Base-by-base conservation (phyloP, 2,329 filamentous ascomycete genomes). In the Clarireedia monteithiana region DNA sequence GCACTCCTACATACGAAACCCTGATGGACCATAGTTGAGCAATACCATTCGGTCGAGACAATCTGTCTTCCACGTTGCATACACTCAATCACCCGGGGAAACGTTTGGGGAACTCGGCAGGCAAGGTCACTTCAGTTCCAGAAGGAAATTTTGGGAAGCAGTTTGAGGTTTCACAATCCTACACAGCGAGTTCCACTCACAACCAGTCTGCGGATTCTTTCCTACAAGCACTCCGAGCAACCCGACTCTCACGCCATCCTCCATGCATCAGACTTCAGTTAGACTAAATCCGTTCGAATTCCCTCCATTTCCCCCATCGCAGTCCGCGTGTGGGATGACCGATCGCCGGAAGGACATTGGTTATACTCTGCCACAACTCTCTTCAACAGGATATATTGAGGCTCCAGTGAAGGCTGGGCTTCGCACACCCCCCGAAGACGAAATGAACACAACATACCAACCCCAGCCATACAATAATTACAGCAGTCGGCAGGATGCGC, bases 361-460 rank as follows among this genome's bases (percentile, higher is more conserved):
- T 6, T 27, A 56, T 6, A 14, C 58, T 9, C 45, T 60, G n/a
- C 47, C 59, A 44, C 62, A 64, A 53, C 51, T 55, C 20, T 39
- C 48, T 10, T 57, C 61, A 9, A 46, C 57, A 48, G 14, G 48
- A 48, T 67, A 66, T 55, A 58, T 62, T 44, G 62, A 65, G 57
- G 59, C 66, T 48, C 61, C 65, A 5, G 58, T 63, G 30, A 61
- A 63, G 53, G 63, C 62, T 60, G 77, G 78, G 59, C 73, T 80
- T 63, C 72, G 70, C 65, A 79, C 77, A 58, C 78, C 78, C 51
- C 78, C 77, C 42, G 67, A 71, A 61, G 77, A 80, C 71, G 72
- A 74, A 46, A 75, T 82, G 79, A 77, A 77, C 59, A 71, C 75
- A n/a, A 61, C 65, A 44, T 81, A 80, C 62, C 76, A 78, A 50